Conservation (phyloP, 1,139 yeast species). For the Geotrichum carabidarum region DNA sequence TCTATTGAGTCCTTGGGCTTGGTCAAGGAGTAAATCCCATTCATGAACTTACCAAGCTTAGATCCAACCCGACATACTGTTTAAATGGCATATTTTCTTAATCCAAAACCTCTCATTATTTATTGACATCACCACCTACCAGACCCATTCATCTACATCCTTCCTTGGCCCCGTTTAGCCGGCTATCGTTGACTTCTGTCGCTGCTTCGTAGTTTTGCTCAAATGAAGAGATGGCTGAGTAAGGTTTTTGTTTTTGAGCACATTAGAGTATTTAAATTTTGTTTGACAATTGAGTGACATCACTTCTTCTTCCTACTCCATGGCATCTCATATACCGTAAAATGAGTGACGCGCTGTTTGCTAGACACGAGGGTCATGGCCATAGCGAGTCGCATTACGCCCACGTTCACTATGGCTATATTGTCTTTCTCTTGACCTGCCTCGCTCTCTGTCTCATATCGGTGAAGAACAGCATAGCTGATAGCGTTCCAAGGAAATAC, state of each 20-base stretch:
- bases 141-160: no score
- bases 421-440: constrained; percentile 40
- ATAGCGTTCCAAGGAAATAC: constrained; percentile 31
- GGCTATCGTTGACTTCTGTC: neutral
- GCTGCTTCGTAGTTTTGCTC: no score
- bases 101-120: neutral
- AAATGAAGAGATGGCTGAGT: no score
- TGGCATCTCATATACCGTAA: neutral
- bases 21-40: constrained; percentile 23
- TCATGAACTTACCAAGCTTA: neutral
- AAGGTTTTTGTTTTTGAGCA: no score
- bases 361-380: constrained; percentile 37
- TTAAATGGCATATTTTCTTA: constrained; percentile 1
- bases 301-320: no score
- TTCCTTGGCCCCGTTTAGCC: neutral
- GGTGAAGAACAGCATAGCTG: constrained; percentile 30
- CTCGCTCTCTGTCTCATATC: constrained; percentile 23
- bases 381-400: constrained; percentile 36
- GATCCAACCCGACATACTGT: neutral
- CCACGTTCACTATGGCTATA: constrained; percentile 48
- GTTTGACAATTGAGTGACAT: no score
- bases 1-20: constrained; percentile 33
- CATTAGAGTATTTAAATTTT: no score
- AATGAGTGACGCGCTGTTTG: constrained; percentile 8
- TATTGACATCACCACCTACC: neutral